Percentiles rank a stretch among this genome's conserved stretches.
These are phyloP conservation scores for Hondaea fermentalgiana DNA, from an alignment of 108 stramenopile species.

Conservation along the genomic window DNA sequence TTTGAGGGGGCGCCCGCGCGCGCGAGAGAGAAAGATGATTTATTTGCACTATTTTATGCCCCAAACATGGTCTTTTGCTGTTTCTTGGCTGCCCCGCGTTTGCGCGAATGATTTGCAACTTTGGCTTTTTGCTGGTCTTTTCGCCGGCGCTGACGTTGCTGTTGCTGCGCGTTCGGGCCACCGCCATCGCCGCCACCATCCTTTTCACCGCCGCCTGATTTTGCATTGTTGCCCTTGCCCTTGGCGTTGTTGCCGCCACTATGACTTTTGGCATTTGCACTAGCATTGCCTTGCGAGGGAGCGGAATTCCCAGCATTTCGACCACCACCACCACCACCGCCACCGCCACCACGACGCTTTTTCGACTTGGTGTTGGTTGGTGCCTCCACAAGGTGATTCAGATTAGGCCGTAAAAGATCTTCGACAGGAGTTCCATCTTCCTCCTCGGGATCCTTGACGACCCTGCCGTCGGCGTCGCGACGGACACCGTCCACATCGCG, in stretches of 20 bases:
- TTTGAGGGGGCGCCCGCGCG: too few relatives aligned
- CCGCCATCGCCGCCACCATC: background rate
- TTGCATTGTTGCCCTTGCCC: background rate
- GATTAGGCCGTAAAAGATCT: background rate
- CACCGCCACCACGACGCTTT: background rate
- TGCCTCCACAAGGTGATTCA: background rate
- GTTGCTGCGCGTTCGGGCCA: background rate
- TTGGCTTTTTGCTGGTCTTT: background rate
- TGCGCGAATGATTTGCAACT: background rate
- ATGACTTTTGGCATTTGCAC: background rate
- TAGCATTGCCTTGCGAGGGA: background rate
- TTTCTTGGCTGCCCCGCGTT: conserved; percentile 3
- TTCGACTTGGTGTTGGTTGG: background rate
- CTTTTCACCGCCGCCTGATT: background rate
- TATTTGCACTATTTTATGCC: too few relatives aligned
- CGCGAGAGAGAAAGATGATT: too few relatives aligned
- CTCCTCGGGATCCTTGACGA: background rate
- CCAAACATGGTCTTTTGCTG: background rate
- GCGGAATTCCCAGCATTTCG: background rate
- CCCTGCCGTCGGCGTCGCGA: background rate
- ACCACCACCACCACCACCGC: background rate
- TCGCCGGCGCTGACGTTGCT: background rate
- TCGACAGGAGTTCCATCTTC: background rate
- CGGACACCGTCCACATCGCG: background rate
- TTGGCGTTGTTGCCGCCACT: background rate